phyloP scores from a whole-genome alignment of 495 filamentous ascomycete species.

The Rusavskia elegans region DNA sequence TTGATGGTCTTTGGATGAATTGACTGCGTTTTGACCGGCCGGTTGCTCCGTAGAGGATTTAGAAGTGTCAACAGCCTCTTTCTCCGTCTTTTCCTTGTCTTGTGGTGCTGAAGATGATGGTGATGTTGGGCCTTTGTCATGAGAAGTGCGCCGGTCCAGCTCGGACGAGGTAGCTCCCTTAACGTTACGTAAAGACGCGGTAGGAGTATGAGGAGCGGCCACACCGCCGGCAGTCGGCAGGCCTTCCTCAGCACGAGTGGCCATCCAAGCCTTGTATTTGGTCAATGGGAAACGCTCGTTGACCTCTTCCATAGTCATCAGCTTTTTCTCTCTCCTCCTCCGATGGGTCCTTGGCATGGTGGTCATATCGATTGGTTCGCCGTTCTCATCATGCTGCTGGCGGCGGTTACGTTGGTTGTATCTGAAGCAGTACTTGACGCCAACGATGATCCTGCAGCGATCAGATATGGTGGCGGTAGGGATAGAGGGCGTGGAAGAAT shows the following conservation, averaged over 20 bases:
- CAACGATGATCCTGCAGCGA: constrained; percentile 84
- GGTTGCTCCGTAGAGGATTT: background rate
- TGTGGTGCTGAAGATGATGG: constrained; percentile 2
- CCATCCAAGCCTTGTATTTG: constrained; percentile 93
- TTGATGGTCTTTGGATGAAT: constrained; percentile 6
- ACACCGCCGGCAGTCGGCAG: constrained; percentile 76
- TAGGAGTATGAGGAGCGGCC: constrained; percentile 51
- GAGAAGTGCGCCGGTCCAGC: constrained; percentile 17
- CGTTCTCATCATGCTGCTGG: constrained; percentile 63
- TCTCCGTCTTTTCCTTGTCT: constrained; percentile 5
- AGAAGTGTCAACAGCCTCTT: background rate
- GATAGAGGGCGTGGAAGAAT: background rate
- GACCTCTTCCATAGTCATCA: constrained; percentile 98
- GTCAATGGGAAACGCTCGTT: constrained; percentile 89
- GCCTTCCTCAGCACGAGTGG: constrained; percentile 66
- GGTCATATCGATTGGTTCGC: constrained; percentile 69
- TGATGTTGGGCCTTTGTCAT: constrained; percentile 7
- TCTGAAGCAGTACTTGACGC: constrained; percentile 97
- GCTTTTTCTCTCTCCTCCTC: constrained; percentile 80
- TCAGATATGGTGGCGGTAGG: background rate
- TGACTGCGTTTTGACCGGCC: background rate
- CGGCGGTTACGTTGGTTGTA: constrained; percentile 90
- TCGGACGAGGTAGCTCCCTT: constrained; percentile 34
- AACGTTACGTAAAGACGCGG: constrained; percentile 48
- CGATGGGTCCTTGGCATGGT: constrained; percentile 61